Evolutionary conservation across 192 early-diverging fungal species (phyloP), one percentile per base, ranked within the genome.

Genomic region (Radiomyces spectabilis): DNA sequence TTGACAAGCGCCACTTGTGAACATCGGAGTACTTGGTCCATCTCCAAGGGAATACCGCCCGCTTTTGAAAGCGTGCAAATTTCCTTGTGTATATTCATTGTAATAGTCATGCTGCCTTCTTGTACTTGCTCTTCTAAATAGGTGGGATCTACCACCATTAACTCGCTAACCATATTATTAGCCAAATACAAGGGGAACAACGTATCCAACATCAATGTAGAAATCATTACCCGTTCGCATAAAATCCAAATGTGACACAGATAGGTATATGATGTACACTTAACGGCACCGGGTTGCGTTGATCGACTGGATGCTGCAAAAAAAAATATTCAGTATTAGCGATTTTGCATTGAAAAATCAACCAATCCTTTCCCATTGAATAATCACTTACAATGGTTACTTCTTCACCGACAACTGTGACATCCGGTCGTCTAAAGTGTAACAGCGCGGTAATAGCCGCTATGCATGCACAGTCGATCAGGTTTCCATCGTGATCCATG

Each of bases 191-290:
- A 22, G n/a, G 27, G 12, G 1, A 12, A 44, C 15, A 18, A 34
- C 5, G 37, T 35, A 10, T 55, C 16, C n/a, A 58, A 37, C 13
- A 37, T 26, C 34, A 19, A 30, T 10, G 33, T 19, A 50, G 15
- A 5, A 57, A 35, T 64, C 19, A 6, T 43, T 75, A 87, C 85
- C 85, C 90, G 6, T 76, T 73, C 40, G 88, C 86, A 69, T 96
- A 94, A 61, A 99, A 91, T 1, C 79, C 91, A 76, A 99, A 97
- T 31, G 94, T 82, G 21, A 91, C 75, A 59, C 88, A 94, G 15
- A 97, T 86, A 26, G 97, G 97, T 48, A 92, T 87, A 69, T 99
- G 95, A 57, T 97, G 93, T 18, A 99, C 77, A 59, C 88, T 93
- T 29, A 99, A 74, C 5, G 97, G 92, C 27, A 99, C 94, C 19